Conservation (phyloP, 2,329 filamentous ascomycete species). For the Fusarium sp. region DNA sequence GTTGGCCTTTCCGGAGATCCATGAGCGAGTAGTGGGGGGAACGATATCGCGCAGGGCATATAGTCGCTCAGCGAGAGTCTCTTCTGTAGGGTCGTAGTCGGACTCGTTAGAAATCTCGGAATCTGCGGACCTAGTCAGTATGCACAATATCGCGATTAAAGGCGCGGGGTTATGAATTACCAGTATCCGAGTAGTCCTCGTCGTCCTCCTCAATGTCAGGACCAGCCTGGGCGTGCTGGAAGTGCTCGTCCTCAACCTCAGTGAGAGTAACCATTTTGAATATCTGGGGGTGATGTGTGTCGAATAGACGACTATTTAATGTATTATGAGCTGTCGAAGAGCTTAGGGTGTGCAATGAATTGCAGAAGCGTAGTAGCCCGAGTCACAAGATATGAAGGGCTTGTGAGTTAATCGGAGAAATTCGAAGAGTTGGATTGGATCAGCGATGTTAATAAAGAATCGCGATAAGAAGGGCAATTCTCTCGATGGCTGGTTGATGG, state of each 20-base stretch:
- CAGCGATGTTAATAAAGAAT: constrained; percentile 5
- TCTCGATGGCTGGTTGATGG: constrained; percentile 29
- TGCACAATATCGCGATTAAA: neutral
- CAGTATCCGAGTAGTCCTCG: constrained; percentile 94
- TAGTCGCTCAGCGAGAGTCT: constrained; percentile 75
- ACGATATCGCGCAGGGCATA: constrained; percentile 81
- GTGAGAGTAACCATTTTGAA: constrained; percentile 91
- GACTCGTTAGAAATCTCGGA: constrained; percentile 87
- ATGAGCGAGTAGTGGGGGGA: constrained; percentile 76
- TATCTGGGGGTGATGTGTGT: constrained; percentile 24
- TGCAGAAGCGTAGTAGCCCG: neutral
- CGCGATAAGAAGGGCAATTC: constrained; percentile 28
- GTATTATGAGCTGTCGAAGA: constrained; percentile 15
- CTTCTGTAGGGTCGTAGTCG: constrained; percentile 70
- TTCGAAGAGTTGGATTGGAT: neutral
- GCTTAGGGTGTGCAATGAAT: constrained; percentile 2
- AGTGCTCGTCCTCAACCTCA: constrained; percentile 97
- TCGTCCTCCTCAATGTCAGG: constrained; percentile 89
- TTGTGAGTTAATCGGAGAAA: neutral
- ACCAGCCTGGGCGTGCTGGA: constrained; percentile 75
- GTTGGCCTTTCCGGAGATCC: constrained; percentile 70
- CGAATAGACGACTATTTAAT: constrained; percentile 11
- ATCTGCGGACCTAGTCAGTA: constrained; percentile 63
- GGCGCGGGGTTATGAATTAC: constrained; percentile 61
- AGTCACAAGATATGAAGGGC: neutral